Percentiles rank a stretch among this genome's conserved stretches.
Evolutionary conservation across 2,329 filamentous ascomycete genomes (phyloP).

Genomic region (Hymenoscyphus repandus): DNA sequence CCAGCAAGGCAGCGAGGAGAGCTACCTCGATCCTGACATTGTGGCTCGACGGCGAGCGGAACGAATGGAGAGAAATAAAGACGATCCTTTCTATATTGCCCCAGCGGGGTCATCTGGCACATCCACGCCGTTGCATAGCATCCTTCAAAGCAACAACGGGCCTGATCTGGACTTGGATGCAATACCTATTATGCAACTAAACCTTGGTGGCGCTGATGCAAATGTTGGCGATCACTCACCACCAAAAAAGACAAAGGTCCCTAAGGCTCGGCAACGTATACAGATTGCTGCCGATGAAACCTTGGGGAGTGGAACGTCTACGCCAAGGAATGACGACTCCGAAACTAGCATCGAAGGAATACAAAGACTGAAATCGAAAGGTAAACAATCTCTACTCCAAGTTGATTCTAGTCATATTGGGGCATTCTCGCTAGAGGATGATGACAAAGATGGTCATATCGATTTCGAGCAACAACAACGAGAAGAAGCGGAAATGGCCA

Average conservation of each 20-base stretch:
- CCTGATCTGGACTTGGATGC: conserved; percentile 84
- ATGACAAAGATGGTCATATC: conserved; percentile 31
- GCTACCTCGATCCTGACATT: conserved; percentile 67
- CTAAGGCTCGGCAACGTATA: conserved; percentile 52
- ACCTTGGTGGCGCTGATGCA: conserved; percentile 53
- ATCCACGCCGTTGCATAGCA: conserved; percentile 74
- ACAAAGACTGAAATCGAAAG: conserved; percentile 46
- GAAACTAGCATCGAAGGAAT: conserved; percentile 46
- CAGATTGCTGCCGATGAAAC: conserved; percentile 71
- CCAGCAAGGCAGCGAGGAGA: conserved; percentile 55
- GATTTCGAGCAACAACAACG: conserved; percentile 63
- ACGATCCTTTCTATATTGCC: conserved; percentile 93
- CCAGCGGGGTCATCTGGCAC: conserved; percentile 49
- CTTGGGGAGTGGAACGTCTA: conserved; percentile 49
- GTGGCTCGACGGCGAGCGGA: conserved; percentile 70
- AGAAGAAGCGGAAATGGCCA: conserved; percentile 84
- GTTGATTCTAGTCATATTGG: conserved; percentile 83
- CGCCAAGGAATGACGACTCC: conserved; percentile 47
- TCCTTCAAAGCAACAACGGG: conserved; percentile 66
- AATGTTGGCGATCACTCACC: conserved; percentile 23
- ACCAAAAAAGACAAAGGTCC: conserved; percentile 32
- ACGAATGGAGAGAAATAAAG: conserved; percentile 73
- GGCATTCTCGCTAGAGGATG: conserved; percentile 62
- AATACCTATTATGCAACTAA: conserved; percentile 92
- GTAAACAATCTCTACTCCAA: conserved; percentile 65